These are phyloP conservation scores for Melastoma candidum DNA, from an alignment of 441 rosid genomes.

Conservation along the genomic window DNA sequence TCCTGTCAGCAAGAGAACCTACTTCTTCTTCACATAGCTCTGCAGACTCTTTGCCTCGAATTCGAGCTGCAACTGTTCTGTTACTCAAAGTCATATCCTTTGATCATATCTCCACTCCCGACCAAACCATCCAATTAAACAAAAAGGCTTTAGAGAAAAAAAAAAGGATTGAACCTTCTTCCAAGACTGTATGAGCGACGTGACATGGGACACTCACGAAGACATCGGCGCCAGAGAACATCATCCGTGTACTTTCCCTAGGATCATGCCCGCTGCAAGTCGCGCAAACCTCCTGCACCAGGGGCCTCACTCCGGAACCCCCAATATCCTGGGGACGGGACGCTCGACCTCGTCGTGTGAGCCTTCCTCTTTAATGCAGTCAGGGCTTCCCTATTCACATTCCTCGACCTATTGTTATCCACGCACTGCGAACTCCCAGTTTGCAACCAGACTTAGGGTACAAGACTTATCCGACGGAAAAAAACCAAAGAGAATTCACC, in stretches of 20 bases:
- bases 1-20: slow-evolving; percentile 71
- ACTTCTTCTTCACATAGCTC: slow-evolving; percentile 66
- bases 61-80: slow-evolving; percentile 52
- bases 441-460: no score
- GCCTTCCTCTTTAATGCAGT: slow-evolving; percentile 71
- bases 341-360: slow-evolving; percentile 61
- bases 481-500: no score
- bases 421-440: slow-evolving; percentile 36
- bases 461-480: no score
- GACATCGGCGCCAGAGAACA: slow-evolving; percentile 62
- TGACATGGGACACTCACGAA: slow-evolving; percentile 67
- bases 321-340: slow-evolving; percentile 44
- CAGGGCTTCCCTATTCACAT: slow-evolving; percentile 74
- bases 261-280: slow-evolving; percentile 68
- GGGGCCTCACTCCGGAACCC: slow-evolving; percentile 32
- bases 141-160: neutral
- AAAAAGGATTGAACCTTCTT: slow-evolving; percentile 39
- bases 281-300: slow-evolving; percentile 69
- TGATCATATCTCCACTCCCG: no score
- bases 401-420: slow-evolving; percentile 64
- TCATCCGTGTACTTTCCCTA: slow-evolving; percentile 67
- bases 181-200: slow-evolving; percentile 66
- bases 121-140: no score
- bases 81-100: slow-evolving; percentile 6
- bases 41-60: slow-evolving; percentile 58